Percentiles rank a stretch among this genome's conserved stretches.
phyloP scores from a whole-genome alignment of 352 stramenopile genomes.

The Phytophthora fragariaefolia region DNA sequence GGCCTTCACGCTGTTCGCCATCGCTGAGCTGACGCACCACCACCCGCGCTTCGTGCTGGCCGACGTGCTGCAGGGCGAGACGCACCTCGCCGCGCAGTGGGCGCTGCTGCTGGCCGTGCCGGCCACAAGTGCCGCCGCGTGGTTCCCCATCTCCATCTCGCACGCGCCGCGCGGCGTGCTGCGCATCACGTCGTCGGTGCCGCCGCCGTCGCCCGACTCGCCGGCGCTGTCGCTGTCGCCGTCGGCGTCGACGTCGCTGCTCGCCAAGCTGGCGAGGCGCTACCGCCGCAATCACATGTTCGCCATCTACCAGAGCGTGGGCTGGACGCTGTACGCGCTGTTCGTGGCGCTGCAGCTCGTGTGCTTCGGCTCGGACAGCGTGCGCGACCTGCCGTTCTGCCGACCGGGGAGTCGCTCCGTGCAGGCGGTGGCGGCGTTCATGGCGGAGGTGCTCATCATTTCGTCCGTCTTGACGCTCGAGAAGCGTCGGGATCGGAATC shows the following conservation, averaged over 20 bases:
- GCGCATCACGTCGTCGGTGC: constrained; percentile 41
- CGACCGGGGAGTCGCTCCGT: constrained; percentile 54
- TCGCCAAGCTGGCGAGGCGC: constrained; percentile 30
- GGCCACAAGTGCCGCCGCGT: constrained; percentile 64
- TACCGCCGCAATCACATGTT: constrained; percentile 67
- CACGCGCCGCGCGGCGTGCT: constrained; percentile 28
- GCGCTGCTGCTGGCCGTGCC: constrained; percentile 56
- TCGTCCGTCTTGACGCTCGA: constrained; percentile 79
- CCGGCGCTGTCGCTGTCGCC: constrained; percentile 28
- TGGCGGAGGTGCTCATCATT: constrained; percentile 79
- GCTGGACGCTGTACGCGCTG: constrained; percentile 62
- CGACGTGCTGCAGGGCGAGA: constrained; percentile 41
- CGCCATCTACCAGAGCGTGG: constrained; percentile 69
- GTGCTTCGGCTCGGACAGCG: constrained; percentile 32
- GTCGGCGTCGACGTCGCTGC: constrained; percentile 37
- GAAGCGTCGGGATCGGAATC: constrained; percentile 45
- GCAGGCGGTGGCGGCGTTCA: constrained; percentile 67
- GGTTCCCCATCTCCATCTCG: constrained; percentile 62
- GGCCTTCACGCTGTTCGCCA: constrained; percentile 67
- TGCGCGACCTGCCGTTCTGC: constrained; percentile 44
- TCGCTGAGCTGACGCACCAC: constrained; percentile 61
- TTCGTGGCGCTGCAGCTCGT: constrained; percentile 55
- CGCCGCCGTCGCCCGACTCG: constrained; percentile 26
- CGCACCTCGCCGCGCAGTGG: constrained; percentile 48
- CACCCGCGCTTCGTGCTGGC: constrained; percentile 45